phyloP scores from a whole-genome alignment of 352 stramenopile species.

The Phytophthora fragariae region DNA sequence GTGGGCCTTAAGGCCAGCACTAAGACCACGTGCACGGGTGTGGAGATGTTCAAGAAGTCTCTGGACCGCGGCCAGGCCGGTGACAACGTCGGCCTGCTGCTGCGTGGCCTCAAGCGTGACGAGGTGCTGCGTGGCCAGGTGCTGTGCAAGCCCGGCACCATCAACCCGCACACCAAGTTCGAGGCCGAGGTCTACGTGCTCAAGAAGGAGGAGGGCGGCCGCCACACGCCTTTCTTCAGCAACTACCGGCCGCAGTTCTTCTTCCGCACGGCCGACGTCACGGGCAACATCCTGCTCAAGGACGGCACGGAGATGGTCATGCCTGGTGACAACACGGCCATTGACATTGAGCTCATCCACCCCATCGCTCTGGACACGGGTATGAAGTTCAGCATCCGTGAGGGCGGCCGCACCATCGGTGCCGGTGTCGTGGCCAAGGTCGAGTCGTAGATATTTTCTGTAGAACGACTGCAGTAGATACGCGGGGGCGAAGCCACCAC shows the following conservation, averaged over 20 bases:
- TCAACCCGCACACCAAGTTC: slow-evolving; percentile 93
- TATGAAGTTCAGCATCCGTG: slow-evolving; percentile 96
- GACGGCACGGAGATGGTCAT: slow-evolving; percentile 94
- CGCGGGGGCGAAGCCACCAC: slow-evolving; percentile 11
- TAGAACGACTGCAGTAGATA: slow-evolving; percentile 32
- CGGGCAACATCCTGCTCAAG: slow-evolving; percentile 89
- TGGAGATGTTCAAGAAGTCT: slow-evolving; percentile 98
- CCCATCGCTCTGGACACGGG: slow-evolving; percentile 93
- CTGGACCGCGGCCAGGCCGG: slow-evolving; percentile 94
- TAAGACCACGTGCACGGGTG: slow-evolving; percentile 80
- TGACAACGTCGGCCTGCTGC: slow-evolving; percentile 96
- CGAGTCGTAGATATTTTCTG: slow-evolving; percentile 61
- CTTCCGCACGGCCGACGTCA: slow-evolving; percentile 96
- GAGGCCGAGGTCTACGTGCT: slow-evolving; percentile 97
- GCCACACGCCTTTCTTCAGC: slow-evolving; percentile 97
- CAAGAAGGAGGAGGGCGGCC: slow-evolving; percentile 96
- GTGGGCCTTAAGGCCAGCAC: slow-evolving; percentile 49
- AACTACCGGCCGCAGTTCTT: slow-evolving; percentile 99
- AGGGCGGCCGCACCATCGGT: slow-evolving; percentile 96
- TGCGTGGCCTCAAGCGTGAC: slow-evolving; percentile 95
- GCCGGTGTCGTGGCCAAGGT: slow-evolving; percentile 96
- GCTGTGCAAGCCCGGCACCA: slow-evolving; percentile 88
- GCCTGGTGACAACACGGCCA: slow-evolving; percentile 96
- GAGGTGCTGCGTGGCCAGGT: slow-evolving; percentile 93
- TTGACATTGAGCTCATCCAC: slow-evolving; percentile 94